A percentile compares a stretch with the other conserved stretches of the same genome.
Evolutionary conservation across 306 rosid species (phyloP).

Genomic region (Pyrus pyrifolia): DNA sequence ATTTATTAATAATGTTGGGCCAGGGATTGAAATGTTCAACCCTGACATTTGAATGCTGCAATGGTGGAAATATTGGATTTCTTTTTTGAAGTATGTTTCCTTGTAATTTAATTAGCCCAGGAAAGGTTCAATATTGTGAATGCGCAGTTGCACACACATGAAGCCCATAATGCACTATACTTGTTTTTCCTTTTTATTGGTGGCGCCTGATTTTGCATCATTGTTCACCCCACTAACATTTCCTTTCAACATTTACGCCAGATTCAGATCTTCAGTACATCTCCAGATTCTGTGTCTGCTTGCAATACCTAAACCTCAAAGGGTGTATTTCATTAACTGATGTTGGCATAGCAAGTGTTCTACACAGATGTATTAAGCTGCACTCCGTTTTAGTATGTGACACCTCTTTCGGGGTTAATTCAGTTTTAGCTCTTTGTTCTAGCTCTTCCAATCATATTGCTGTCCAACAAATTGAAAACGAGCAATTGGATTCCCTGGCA

Average conservation of each 20-base stretch:
- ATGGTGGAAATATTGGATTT: neutral
- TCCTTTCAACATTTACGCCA: slow-evolving; percentile 25
- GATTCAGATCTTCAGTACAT: slow-evolving; percentile 53
- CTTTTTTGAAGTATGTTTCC: neutral
- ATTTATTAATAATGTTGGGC: neutral
- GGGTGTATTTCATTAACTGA: slow-evolving; percentile 72
- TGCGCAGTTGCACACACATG: neutral
- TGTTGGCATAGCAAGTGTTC: slow-evolving; percentile 54
- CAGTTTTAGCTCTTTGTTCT: slow-evolving; percentile 60
- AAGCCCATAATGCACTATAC: neutral
- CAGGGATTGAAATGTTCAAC: neutral
- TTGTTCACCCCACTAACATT: neutral
- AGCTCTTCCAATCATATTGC: slow-evolving; percentile 25
- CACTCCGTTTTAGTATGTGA: slow-evolving; percentile 52
- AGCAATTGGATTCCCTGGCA: slow-evolving; percentile 33
- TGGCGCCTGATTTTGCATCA: neutral
- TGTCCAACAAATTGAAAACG: slow-evolving; percentile 19
- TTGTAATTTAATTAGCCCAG: neutral
- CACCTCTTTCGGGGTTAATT: slow-evolving; percentile 64
- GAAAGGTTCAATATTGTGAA: neutral
- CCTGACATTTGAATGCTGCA: neutral
- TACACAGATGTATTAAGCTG: slow-evolving; percentile 38
- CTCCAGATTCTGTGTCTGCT: slow-evolving; percentile 45
- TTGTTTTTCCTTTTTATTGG: neutral
- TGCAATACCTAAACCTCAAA: slow-evolving; percentile 57